Conservation (phyloP, 768 basidiomycete species). For the Amanita rubescens region DNA sequence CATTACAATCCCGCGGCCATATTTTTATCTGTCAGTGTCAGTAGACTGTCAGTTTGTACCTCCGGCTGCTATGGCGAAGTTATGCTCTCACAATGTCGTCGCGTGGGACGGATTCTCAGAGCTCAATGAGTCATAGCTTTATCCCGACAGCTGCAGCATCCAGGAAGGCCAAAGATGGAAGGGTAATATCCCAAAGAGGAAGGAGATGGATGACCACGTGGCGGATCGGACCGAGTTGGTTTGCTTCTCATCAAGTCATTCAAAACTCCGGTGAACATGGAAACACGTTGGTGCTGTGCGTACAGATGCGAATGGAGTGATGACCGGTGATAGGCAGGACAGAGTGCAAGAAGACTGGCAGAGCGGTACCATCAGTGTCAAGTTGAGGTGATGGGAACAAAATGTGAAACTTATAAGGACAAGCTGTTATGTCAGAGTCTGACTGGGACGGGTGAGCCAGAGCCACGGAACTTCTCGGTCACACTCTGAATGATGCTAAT, state of each 20-base stretch:
- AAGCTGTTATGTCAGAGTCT: background rate
- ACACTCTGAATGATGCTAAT: background rate
- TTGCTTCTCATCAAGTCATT: background rate
- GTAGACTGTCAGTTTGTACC: too few species aligned
- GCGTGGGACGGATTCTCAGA: background rate
- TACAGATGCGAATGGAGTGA: background rate
- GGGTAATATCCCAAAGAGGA: background rate
- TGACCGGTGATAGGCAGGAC: background rate
- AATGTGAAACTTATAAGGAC: background rate
- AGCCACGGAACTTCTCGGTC: slow-evolving; percentile 5
- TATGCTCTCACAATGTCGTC: too few species aligned
- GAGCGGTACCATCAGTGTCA: background rate
- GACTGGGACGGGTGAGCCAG: background rate
- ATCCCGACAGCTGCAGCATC: background rate
- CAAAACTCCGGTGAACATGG: background rate
- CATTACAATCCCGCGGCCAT: too few species aligned
- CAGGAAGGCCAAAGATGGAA: background rate
- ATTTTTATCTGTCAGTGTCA: too few species aligned
- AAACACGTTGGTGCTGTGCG: background rate
- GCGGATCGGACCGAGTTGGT: background rate
- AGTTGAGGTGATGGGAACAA: background rate
- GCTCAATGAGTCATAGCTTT: too few species aligned
- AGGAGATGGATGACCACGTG: background rate
- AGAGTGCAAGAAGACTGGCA: background rate
- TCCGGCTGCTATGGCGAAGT: too few species aligned